phyloP scores from a whole-genome alignment of 495 filamentous ascomycete species.

The Terfezia claveryi region DNA sequence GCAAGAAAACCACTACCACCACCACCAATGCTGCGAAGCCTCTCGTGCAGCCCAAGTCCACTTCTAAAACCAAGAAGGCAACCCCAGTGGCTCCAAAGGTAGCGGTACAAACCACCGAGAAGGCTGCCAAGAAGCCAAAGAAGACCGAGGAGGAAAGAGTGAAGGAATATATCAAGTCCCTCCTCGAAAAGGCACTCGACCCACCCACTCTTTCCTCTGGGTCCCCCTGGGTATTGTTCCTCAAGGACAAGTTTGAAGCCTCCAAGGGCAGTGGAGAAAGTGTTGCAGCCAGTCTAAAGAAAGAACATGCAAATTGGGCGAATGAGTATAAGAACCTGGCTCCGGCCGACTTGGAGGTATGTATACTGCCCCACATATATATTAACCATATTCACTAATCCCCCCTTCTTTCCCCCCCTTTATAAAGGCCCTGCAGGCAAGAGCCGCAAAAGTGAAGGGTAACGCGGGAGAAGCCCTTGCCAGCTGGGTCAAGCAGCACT shows the following conservation, averaged over 20 bases:
- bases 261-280: background rate
- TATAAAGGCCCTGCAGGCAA: background rate
- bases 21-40: background rate
- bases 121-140: background rate
- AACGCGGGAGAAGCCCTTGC: background rate
- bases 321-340: background rate
- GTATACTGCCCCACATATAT: background rate
- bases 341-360: background rate
- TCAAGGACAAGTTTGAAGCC: background rate
- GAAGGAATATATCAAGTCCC: background rate
- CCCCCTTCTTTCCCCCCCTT: background rate
- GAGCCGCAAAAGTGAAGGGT: background rate
- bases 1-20: background rate
- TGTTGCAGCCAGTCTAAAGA: background rate
- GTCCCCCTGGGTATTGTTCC: background rate
- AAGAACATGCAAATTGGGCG: background rate
- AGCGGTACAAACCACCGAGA: background rate
- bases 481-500: background rate
- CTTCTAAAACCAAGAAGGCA: background rate
- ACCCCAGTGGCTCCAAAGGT: background rate
- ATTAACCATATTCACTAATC: background rate
- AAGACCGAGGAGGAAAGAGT: background rate
- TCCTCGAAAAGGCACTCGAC: background rate
- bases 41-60: background rate
- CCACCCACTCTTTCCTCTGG: background rate